Evolutionary conservation across 1,284 basidiomycete species (phyloP).

Genomic region (Wallemia hederae): DNA sequence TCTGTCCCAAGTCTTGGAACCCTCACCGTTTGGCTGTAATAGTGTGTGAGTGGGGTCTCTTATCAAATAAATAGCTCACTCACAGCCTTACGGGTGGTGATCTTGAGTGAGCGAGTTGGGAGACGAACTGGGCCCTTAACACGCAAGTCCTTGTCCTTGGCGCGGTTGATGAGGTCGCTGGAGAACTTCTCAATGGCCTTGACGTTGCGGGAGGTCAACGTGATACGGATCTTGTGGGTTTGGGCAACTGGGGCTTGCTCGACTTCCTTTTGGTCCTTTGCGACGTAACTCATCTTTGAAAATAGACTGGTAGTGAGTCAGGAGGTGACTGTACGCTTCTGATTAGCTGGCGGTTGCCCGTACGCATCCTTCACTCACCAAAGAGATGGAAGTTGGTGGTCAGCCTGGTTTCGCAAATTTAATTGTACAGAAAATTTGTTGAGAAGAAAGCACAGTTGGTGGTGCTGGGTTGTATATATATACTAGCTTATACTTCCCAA

Average conservation of each 20-base stretch:
- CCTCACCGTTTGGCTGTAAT: constrained; percentile 85
- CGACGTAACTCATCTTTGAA: constrained; percentile 89
- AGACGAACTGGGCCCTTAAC: constrained; percentile 98
- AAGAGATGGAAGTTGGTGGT: neutral
- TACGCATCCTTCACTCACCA: neutral
- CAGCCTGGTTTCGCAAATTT: neutral
- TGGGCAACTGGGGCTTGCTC: constrained; percentile 58
- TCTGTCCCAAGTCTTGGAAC: constrained; percentile 99
- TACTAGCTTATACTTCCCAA: neutral
- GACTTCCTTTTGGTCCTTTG: constrained; percentile 88
- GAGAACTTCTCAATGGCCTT: constrained; percentile 99
- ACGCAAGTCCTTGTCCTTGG: constrained; percentile 98
- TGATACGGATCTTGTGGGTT: constrained; percentile 99
- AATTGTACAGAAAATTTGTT: neutral
- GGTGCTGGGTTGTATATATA: no score
- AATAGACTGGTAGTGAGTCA: constrained; percentile 28
- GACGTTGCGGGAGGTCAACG: constrained; percentile 90
- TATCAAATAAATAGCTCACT: constrained; percentile 13
- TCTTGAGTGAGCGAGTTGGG: constrained; percentile 92
- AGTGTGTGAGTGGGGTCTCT: neutral
- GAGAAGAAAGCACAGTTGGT: no score
- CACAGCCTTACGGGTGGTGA: constrained; percentile 94
- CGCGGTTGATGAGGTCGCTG: constrained; percentile 81
- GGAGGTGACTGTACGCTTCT: neutral
- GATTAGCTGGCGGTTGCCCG: neutral